Conservation (phyloP, 768 basidiomycete genomes). For the Leccinellum albellum region DNA sequence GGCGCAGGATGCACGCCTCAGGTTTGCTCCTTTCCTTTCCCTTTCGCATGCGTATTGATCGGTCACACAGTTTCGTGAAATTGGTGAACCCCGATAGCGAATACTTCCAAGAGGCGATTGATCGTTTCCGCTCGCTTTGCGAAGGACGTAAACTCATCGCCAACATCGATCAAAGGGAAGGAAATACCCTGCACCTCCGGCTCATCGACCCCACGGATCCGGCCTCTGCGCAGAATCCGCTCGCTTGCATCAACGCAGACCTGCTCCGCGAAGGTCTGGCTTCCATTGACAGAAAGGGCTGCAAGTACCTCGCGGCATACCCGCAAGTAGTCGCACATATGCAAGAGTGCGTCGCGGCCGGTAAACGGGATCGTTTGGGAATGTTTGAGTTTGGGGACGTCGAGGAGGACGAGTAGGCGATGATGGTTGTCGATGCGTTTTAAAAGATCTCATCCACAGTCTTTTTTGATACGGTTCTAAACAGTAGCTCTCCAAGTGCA, state of each 20-base stretch:
- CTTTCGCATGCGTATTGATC: background rate
- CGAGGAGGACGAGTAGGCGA: conserved; percentile 65
- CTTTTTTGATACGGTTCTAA: background rate
- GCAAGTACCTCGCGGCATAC: conserved; percentile 69
- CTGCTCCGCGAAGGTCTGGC: conserved; percentile 87
- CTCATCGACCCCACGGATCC: conserved; percentile 88
- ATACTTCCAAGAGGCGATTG: conserved; percentile 79
- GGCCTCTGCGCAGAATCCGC: conserved; percentile 58
- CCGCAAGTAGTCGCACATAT: conserved; percentile 64
- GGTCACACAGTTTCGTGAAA: conserved; percentile 69
- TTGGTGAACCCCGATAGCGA: conserved; percentile 79
- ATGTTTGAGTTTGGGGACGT: conserved; percentile 94
- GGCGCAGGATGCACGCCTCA: conserved; percentile 90
- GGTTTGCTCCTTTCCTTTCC: conserved; percentile 38
- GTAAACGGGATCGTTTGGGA: conserved; percentile 72
- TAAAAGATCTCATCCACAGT: conserved; percentile 14
- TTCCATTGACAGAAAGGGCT: conserved; percentile 70
- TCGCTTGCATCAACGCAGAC: conserved; percentile 83
- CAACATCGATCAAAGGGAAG: conserved; percentile 88
- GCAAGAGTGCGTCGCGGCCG: conserved; percentile 53
- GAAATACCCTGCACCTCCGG: conserved; percentile 75
- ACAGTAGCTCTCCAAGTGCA: background rate
- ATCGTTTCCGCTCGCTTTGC: conserved; percentile 79
- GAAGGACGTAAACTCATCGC: conserved; percentile 96
- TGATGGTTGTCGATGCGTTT: conserved; percentile 10